A percentile compares a stretch with the other conserved stretches of the same genome.
These are phyloP conservation scores for Ricinus communis DNA, from an alignment of 345 rosid genomes.

Conservation along the genomic window DNA sequence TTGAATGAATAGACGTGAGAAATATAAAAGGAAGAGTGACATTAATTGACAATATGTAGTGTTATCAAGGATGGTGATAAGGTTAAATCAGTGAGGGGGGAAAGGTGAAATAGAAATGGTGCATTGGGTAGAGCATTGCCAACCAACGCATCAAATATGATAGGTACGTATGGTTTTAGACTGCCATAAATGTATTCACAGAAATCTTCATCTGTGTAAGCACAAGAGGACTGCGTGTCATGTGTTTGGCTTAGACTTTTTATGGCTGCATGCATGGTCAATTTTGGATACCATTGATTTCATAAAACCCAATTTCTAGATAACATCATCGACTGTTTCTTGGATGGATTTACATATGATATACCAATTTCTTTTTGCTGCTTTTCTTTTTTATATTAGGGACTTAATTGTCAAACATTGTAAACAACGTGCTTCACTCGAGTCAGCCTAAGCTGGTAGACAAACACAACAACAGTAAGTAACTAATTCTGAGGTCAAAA, in stretches of 20 bases:
- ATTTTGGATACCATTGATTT: conserved; percentile 8
- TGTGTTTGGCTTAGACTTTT: background rate
- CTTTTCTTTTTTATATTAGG: background rate
- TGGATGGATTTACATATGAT: background rate
- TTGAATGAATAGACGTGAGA: too few relatives aligned
- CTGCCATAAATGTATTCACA: background rate
- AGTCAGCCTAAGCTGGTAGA: too few relatives aligned
- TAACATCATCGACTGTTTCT: background rate
- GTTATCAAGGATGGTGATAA: too few relatives aligned
- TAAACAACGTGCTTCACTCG: background rate
- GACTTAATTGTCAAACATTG: conserved; percentile 1
- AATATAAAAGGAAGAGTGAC: too few relatives aligned
- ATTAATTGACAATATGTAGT: too few relatives aligned
- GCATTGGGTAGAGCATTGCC: background rate
- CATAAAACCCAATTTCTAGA: background rate
- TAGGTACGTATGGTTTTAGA: background rate
- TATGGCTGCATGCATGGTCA: conserved; percentile 9
- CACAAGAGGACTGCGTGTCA: background rate
- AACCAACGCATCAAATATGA: background rate
- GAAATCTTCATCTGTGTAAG: background rate
- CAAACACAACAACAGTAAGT: too few relatives aligned
- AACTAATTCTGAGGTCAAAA: too few relatives aligned
- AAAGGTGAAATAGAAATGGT: background rate
- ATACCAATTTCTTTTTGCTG: too few relatives aligned
- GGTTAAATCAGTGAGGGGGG: too few relatives aligned